phyloP scores from a whole-genome alignment of 371 early-diverging fungal genomes.

The Rhizopus arrhizus region DNA sequence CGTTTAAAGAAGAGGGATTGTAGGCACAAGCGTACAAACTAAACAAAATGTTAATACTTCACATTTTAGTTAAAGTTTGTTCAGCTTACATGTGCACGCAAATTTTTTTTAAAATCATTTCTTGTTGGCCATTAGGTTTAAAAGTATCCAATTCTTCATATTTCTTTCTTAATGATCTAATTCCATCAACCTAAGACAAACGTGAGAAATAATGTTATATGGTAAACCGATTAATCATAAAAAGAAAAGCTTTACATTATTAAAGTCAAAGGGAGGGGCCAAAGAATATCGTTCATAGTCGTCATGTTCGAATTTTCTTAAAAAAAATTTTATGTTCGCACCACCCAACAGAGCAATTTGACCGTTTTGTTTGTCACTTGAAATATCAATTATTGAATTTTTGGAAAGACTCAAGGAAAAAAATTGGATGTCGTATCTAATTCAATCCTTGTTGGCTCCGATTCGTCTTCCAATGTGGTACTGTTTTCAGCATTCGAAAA shows the following conservation, averaged over 20 bases:
- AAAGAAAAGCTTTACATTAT: constrained; percentile 3
- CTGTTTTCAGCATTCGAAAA: too few relatives aligned
- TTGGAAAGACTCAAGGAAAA: constrained; percentile 5
- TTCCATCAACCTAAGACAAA: constrained; percentile 6
- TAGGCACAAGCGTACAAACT: constrained; percentile 5
- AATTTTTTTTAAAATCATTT: constrained; percentile 5
- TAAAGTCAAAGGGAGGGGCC: too few relatives aligned
- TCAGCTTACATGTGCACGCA: constrained; percentile 8
- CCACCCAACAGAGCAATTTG: constrained; percentile 5
- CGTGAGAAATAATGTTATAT: constrained; percentile 3
- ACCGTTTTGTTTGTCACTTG: constrained; percentile 6
- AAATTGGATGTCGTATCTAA: too few relatives aligned
- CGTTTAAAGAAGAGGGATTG: neutral
- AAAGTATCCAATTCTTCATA: constrained; percentile 5
- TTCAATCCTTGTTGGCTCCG: too few relatives aligned
- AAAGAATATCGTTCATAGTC: constrained; percentile 1
- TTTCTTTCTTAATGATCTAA: constrained; percentile 1
- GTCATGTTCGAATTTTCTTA: constrained; percentile 5
- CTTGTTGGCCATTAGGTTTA: constrained; percentile 1
- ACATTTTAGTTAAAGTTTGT: constrained; percentile 6
- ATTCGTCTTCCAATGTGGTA: too few relatives aligned
- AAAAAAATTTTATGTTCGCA: constrained; percentile 4
- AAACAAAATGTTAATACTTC: constrained; percentile 9
- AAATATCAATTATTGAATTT: constrained; percentile 6
- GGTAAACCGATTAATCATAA: constrained; percentile 6